Percentiles rank a stretch among this genome's conserved stretches.
Evolutionary conservation across 768 basidiomycete species (phyloP).

Genomic region (Leccinum barrowsii): DNA sequence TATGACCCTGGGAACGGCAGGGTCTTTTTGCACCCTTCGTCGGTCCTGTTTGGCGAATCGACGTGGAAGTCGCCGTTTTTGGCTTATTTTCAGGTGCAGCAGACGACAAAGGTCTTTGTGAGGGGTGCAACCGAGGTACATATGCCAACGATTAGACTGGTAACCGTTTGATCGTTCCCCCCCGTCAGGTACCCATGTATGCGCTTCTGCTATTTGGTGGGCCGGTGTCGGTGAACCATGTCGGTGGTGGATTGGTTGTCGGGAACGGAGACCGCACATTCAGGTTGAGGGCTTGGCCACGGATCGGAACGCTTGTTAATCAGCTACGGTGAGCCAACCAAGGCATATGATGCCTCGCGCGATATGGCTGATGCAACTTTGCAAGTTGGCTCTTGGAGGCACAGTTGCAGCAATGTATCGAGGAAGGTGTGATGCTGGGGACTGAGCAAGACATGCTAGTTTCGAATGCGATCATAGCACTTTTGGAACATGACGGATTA

Average conservation of each 20-base stretch:
- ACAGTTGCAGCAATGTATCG: conserved; percentile 62
- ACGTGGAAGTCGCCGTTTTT: conserved; percentile 78
- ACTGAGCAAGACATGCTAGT: conserved; percentile 53
- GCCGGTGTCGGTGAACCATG: conserved; percentile 70
- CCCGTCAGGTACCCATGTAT: conserved; percentile 75
- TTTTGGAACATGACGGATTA: conserved; percentile 38
- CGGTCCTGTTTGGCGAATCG: conserved; percentile 69
- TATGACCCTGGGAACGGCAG: conserved; percentile 62
- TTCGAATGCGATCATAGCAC: conserved; percentile 40
- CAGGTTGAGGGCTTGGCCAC: conserved; percentile 77
- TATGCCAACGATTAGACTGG: conserved; percentile 9
- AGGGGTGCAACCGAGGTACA: conserved; percentile 84
- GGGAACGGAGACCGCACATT: conserved; percentile 51
- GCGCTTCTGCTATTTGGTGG: conserved; percentile 84
- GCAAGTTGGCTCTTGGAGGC: conserved; percentile 64
- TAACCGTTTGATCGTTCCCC: neutral
- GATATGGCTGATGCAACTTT: neutral
- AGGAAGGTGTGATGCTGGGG: conserved; percentile 50
- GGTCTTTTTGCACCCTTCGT: conserved; percentile 82
- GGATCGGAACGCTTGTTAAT: conserved; percentile 87
- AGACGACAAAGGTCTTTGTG: conserved; percentile 81
- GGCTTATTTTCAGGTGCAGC: conserved; percentile 78
- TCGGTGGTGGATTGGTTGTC: conserved; percentile 71
- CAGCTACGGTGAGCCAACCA: conserved; percentile 60
- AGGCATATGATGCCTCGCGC: neutral